These are phyloP conservation scores for Apiotrichum domesticum DNA, from an alignment of 1,284 basidiomycete genomes.

Conservation along the genomic window DNA sequence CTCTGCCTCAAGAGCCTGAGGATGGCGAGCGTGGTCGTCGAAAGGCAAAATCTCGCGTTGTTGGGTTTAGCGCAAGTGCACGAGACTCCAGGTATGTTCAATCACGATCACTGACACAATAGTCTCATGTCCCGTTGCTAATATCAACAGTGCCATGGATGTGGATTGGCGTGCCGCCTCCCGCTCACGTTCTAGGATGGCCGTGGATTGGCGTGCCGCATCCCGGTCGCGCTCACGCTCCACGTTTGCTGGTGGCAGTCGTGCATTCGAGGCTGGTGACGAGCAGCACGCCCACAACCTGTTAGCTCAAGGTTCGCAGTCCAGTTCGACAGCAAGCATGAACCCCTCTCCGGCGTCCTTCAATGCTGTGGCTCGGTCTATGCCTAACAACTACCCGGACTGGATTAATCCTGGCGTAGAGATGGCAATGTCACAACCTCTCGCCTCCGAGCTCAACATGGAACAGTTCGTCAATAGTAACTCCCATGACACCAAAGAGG, in stretches of 20 bases:
- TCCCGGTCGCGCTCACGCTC: constrained; percentile 48
- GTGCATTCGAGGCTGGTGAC: constrained; percentile 30
- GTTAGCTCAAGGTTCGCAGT: constrained; percentile 37
- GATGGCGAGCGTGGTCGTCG: constrained; percentile 50
- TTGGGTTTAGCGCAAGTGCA: constrained; percentile 46
- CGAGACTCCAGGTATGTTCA: constrained; percentile 20
- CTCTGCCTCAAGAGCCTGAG: constrained; percentile 7
- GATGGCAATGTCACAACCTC: constrained; percentile 21
- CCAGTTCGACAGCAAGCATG: constrained; percentile 44
- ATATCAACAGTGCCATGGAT: constrained; percentile 41
- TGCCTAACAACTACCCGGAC: constrained; percentile 20
- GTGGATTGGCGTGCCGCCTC: constrained; percentile 96
- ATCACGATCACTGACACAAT: not conserved
- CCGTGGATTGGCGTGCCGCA: constrained; percentile 53
- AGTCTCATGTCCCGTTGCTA: no score
- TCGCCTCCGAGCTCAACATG: constrained; percentile 18
- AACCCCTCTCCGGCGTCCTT: constrained; percentile 17
- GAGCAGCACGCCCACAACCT: constrained; percentile 47
- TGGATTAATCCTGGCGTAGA: constrained; percentile 16
- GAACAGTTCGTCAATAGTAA: constrained; percentile 14
- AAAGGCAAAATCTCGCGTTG: constrained; percentile 50
- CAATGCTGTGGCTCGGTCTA: constrained; percentile 18
- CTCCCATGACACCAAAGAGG: constrained; percentile 7
- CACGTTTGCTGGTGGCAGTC: constrained; percentile 21
- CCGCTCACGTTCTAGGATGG: constrained; percentile 83